Evolutionary conservation across 2,329 filamentous ascomycete genomes (phyloP).

Genomic region (Incumbomyces delicatus): DNA sequence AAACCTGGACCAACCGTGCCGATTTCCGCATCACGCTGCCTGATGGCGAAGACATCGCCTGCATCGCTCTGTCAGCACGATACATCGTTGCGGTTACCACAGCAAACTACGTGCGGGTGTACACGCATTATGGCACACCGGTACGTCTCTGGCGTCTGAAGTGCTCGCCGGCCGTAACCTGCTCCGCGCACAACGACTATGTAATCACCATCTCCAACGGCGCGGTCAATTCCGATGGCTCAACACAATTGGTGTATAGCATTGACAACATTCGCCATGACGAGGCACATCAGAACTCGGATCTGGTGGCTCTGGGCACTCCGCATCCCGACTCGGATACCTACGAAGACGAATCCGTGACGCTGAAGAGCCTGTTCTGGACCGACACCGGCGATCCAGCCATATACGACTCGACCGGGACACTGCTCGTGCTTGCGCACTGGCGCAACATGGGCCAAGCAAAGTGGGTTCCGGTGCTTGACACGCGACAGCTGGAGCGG

Average conservation of each 20-base stretch:
- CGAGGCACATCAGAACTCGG: slow-evolving; percentile 88
- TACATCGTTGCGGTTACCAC: slow-evolving; percentile 85
- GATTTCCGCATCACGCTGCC: slow-evolving; percentile 91
- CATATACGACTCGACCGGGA: slow-evolving; percentile 89
- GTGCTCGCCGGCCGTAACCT: slow-evolving; percentile 79
- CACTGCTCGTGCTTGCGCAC: slow-evolving; percentile 76
- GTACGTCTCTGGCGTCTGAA: slow-evolving; percentile 86
- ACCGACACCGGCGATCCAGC: slow-evolving; percentile 90
- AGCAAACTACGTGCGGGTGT: slow-evolving; percentile 80
- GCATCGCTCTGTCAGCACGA: slow-evolving; percentile 82
- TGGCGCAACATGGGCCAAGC: slow-evolving; percentile 82
- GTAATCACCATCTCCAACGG: slow-evolving; percentile 95
- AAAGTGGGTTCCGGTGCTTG: slow-evolving; percentile 82
- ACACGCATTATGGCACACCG: slow-evolving; percentile 84
- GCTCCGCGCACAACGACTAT: slow-evolving; percentile 89
- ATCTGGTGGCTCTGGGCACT: slow-evolving; percentile 68
- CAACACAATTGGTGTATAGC: slow-evolving; percentile 70
- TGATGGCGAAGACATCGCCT: slow-evolving; percentile 70
- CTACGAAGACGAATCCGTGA: slow-evolving; percentile 46
- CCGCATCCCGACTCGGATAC: slow-evolving; percentile 9
- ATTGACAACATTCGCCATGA: slow-evolving; percentile 92
- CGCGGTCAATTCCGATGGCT: slow-evolving; percentile 67
- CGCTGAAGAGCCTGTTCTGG: slow-evolving; percentile 78
- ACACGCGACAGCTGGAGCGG: slow-evolving; percentile 74
- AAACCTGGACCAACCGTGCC: slow-evolving; percentile 83